Evolutionary conservation across 2,329 filamentous ascomycete species (phyloP), one percentile per base, ranked within the genome.

Genomic region (Aspergillus calidoustus): DNA sequence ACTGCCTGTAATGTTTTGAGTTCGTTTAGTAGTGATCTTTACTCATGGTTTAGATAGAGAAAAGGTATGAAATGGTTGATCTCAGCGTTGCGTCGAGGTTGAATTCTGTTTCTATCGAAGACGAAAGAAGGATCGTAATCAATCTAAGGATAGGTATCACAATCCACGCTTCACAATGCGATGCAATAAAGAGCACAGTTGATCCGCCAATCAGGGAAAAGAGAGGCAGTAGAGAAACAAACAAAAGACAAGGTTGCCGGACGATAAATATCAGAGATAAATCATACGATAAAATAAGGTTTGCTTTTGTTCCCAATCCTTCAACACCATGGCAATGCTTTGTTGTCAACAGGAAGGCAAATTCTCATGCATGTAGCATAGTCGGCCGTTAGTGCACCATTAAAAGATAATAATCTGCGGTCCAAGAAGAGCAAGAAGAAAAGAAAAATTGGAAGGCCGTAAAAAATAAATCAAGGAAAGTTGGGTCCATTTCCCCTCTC

Each of bases 251-350:
- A 38, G 57, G 57, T 48, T 54, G n/a, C 22, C 41, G 38, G 44
- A 56, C 28, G 25, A 46, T n/a, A 46, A 34, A 38, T 51, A 44
- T 30, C 23, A 50, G n/a, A 52, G 44, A 48, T 43, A 60, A 30
- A 60, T 34, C 19, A 23, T 52, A n/a, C 15, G 41, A 49, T 55
- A 55, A 15, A 48, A 54, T 38, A 51, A 44, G 52, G 38, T 52
- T 52, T 63, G 46, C 47, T 61, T 57, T 57, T 59, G 50, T 34
- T 48, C 34, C 23, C 34, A 38, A 49, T 51, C 54, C 56, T 47
- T 50, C 46, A 57, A 64, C 62, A 54, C 60, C 62, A 44, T 58
- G 46, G 56, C 56, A 56, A 64, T 64, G 62, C 62, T 56, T 57
- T 30, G 34, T 59, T 59, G 17, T 38, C 46, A 41, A 57, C 23